phyloP scores from a whole-genome alignment of 2,329 filamentous ascomycete genomes.

The Monosporascus cannonballus region DNA sequence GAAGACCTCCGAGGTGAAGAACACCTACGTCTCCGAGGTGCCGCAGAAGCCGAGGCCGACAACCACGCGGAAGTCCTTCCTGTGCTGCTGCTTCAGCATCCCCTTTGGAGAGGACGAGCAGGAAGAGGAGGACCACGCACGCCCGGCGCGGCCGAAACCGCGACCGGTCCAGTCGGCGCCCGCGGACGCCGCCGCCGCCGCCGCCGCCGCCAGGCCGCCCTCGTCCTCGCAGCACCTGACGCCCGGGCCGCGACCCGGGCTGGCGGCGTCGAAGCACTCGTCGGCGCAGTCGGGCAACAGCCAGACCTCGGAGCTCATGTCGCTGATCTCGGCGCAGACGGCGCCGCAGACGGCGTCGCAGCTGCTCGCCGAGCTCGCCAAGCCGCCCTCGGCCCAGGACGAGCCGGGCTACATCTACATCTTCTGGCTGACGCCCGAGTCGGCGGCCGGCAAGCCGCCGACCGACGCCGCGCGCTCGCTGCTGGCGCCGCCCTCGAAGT shows the following conservation, averaged over 20 bases:
- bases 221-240: conserved; percentile 20
- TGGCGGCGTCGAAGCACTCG: conserved; percentile 15
- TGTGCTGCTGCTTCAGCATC: conserved; percentile 49
- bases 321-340: conserved; percentile 63
- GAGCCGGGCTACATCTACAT: conserved; percentile 96
- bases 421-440: conserved; percentile 83
- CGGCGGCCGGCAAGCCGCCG: conserved; percentile 46
- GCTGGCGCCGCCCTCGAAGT: conserved; percentile 41
- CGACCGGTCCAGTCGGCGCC: conserved; percentile 36
- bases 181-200: conserved; percentile 18
- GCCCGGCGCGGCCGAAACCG: conserved; percentile 39
- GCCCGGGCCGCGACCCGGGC: conserved; percentile 21
- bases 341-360: conserved; percentile 62
- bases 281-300: conserved; percentile 23
- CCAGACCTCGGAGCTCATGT: conserved; percentile 44
- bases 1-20: conserved; percentile 2
- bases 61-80: conserved; percentile 27
- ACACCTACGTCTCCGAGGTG: conserved; percentile 8
- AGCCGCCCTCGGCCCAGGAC: conserved; percentile 68
- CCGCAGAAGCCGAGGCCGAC: conserved; percentile 19
- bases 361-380: conserved; percentile 68
- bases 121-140: conserved; percentile 25
- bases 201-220: conserved; percentile 21
- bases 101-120: conserved; percentile 36
- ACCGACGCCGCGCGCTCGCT: conserved; percentile 55